Base-by-base conservation (phyloP, 2,329 filamentous ascomycete species). In the Paecilomyces niveus region DNA sequence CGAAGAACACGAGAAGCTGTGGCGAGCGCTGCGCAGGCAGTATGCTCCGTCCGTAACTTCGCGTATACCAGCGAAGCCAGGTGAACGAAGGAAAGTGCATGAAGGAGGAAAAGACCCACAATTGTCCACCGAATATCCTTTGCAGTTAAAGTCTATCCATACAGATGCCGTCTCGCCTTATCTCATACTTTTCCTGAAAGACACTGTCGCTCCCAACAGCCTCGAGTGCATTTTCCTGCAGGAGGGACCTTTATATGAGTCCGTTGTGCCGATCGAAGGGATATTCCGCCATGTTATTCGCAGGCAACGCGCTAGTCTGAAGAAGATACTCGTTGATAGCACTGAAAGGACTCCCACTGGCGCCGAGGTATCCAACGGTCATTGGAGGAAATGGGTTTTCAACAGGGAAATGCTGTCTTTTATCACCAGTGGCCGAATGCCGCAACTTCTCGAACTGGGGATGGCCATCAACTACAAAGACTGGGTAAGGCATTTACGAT, bases 171-270 rank as follows among this genome's bases (percentile, higher is more conserved):
- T 89, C 1, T 89, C 89, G 0, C 78, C 83, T 7, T 80, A 86
- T 24, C 76, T 94, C 15, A 84, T 94, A 57, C 80, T 81, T 1
- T 93, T 94, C 68, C 79, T 94, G 61, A 89, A 88, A 65, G 88
- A 92, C 61, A 87, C 89, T 0, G 78, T 94, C 39, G 87, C 86
- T 21, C 90, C 90, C 0, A 90, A 94, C 70, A 88, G 85, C 29
- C 78, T 94, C n/a, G 88, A 94, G 72, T 86, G 86, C 8, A 78
- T 94, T 9, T 92, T 92, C 69, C 73, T 94, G 54, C 89, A 92
- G 71, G 88, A 92, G 77, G 68, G 82, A 65, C 71, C 81, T 59
- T 70, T 73, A 22, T 79, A 82, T 71, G 71, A 78, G n/a, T 82
- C 84, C 0, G 75, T 76, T 7, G 86, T 92, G 0, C 80, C 83